phyloP scores from a whole-genome alignment of 441 rosid genomes.

The Aquilaria agallochum region DNA sequence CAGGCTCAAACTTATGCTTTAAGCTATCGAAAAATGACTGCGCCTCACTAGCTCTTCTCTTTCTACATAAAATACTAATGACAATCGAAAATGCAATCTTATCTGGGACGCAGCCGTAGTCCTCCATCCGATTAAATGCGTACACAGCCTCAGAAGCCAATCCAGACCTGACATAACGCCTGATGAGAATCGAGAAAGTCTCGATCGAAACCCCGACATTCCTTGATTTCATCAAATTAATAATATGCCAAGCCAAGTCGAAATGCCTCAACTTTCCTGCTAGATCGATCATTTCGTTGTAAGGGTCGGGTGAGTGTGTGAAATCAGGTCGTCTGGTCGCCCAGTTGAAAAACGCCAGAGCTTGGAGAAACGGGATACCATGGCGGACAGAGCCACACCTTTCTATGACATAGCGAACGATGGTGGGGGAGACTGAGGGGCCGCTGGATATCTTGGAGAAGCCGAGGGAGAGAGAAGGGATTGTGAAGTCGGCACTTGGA shows the following conservation, averaged over 20 bases:
- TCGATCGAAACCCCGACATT: slow-evolving; percentile 41
- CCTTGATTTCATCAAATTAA: slow-evolving; percentile 66
- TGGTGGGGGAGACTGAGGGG: slow-evolving; percentile 39
- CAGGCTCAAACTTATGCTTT: slow-evolving; percentile 62
- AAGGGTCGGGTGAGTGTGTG: slow-evolving; percentile 44
- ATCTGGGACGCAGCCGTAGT: slow-evolving; percentile 71
- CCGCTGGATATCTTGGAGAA: slow-evolving; percentile 46
- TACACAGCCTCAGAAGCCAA: slow-evolving; percentile 80
- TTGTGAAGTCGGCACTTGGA: slow-evolving; percentile 38
- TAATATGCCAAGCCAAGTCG: slow-evolving; percentile 70
- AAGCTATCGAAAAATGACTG: slow-evolving; percentile 65
- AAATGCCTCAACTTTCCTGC: slow-evolving; percentile 80
- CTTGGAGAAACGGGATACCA: slow-evolving; percentile 69
- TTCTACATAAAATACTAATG: slow-evolving; percentile 57
- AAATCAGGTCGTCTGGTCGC: slow-evolving; percentile 34
- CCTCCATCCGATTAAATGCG: slow-evolving; percentile 92
- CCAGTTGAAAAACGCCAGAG: slow-evolving; percentile 88
- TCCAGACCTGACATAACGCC: slow-evolving; percentile 92
- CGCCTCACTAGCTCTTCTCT: slow-evolving; percentile 77
- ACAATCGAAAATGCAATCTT: slow-evolving; percentile 70
- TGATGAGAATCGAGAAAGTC: slow-evolving; percentile 63
- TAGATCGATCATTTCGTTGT: slow-evolving; percentile 79
- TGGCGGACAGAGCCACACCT: slow-evolving; percentile 65
- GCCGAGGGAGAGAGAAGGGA: slow-evolving; percentile 55
- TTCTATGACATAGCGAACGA: slow-evolving; percentile 52